Evolutionary conservation across 352 stramenopile genomes (phyloP), one percentile per base, ranked within the genome.

Genomic region (Pythium monospermum): DNA sequence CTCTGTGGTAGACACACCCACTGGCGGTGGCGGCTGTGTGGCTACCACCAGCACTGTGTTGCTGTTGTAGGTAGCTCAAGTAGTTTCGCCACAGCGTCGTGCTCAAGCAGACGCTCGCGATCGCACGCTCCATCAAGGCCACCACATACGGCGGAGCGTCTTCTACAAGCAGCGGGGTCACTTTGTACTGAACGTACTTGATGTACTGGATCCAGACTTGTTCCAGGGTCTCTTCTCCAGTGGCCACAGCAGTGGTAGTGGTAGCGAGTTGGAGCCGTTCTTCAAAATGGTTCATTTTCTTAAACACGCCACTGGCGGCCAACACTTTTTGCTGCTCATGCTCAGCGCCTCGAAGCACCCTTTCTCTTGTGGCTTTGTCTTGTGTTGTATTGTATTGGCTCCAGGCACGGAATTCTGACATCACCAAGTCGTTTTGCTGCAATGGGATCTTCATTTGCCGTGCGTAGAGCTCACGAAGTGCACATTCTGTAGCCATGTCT

Each of bases 371-470:
- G 10, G 48, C 40, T 4, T 32, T 33, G 46, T 71, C 57, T 4
- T 60, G 55, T 1, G 80, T 50, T 2, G 61, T 68, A 40, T 87
- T 87, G 71, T 90, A 87, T 31, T 61, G 42, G 54, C 78, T 68
- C 79, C 79, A 90, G 5, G 76, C 73, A 21, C 79, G 74, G 32
- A 85, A 87, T 43, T 90, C 79, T 16, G 79, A 87, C 76, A 90
- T 76, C 21, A 63, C 68, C 1, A 87, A 47, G 51, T 90, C 79
- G 49, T 90, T 90, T 36, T 87, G 69, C 57, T 85, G 65, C 53
- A 90, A 43, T 22, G 79, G 76, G 13, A 87, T 43, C 32, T 61
- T 44, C 69, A 90, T 73, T 45, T 90, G 79, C 5, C 46, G 61
- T n/a, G 23, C 52, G 51, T 72, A 90, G 0, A 90, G 43, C 15